Conservation (phyloP, 257 asterid species). For the Scutellaria baicalensis region DNA sequence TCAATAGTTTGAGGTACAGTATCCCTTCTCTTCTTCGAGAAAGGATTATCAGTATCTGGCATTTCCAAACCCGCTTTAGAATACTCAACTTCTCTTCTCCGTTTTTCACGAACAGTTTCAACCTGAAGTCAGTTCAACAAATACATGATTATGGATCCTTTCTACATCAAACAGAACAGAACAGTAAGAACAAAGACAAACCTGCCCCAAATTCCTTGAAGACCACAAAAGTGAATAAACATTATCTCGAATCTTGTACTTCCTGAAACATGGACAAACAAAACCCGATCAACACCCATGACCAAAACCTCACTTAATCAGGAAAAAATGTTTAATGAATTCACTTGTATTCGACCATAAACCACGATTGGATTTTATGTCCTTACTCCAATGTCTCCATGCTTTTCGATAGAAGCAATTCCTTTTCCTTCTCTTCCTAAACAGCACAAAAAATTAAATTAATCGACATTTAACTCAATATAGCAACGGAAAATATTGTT, state of each 20-base stretch:
- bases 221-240: conserved; percentile 86
- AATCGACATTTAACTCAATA: not conserved
- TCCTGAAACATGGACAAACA: conserved; percentile 41
- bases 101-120: conserved; percentile 79
- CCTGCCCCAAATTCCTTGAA: conserved; percentile 88
- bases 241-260: conserved; percentile 64
- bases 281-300: conserved; percentile 15
- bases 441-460: conserved; percentile 9
- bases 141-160: not conserved
- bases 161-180: not conserved
- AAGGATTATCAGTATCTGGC: conserved; percentile 39
- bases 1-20: conserved; percentile 21
- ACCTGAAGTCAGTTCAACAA: conserved; percentile 32
- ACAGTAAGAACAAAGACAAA: conserved; percentile 21
- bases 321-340: not conserved
- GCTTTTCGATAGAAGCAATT: conserved; percentile 57
- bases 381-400: conserved; percentile 66
- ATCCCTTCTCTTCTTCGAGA: conserved; percentile 35
- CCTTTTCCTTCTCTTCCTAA: conserved; percentile 86
- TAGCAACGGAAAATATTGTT: not conserved
- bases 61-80: conserved; percentile 61
- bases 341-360: not conserved
- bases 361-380: not conserved
- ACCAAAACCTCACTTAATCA: not conserved
- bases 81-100: conserved; percentile 66